Conservation (phyloP, 495 filamentous ascomycete species). For the Hyaloscypha finlandica region DNA sequence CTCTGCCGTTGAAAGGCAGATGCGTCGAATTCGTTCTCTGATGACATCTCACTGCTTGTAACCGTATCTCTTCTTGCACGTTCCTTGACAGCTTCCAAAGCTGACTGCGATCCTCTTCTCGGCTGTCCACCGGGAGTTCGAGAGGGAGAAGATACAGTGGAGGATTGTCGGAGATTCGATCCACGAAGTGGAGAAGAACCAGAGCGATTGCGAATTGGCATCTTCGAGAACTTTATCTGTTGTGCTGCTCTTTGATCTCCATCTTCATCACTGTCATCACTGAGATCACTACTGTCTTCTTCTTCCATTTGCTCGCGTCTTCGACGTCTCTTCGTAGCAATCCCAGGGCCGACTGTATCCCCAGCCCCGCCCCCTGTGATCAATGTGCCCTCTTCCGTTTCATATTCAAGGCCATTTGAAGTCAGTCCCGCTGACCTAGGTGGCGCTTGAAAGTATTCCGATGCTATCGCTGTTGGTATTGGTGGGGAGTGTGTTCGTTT, state of each 20-base stretch:
- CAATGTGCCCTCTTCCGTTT: constrained; percentile 80
- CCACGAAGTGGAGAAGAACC: constrained; percentile 82
- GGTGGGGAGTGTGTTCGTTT: constrained; percentile 95
- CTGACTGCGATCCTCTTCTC: constrained; percentile 74
- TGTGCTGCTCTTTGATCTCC: constrained; percentile 66
- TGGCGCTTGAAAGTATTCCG: constrained; percentile 89
- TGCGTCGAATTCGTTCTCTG: constrained; percentile 80
- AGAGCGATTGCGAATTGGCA: constrained; percentile 84
- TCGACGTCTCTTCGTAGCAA: constrained; percentile 53
- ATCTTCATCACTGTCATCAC: constrained; percentile 95
- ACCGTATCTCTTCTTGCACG: constrained; percentile 80
- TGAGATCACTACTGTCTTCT: constrained; percentile 95
- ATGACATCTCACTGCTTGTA: constrained; percentile 90
- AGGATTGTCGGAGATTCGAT: constrained; percentile 42
- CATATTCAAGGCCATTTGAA: constrained; percentile 61
- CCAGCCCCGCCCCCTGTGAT: constrained; percentile 70
- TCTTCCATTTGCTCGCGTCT: constrained; percentile 83
- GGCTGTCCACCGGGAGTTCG: constrained; percentile 14
- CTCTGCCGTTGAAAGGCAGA: constrained; percentile 60
- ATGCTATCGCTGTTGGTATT: constrained; percentile 85
- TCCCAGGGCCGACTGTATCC: constrained; percentile 70
- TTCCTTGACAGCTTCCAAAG: constrained; percentile 72
- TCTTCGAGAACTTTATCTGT: constrained; percentile 92
- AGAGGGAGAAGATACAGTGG: constrained; percentile 37
- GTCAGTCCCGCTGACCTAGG: constrained; percentile 48